These are phyloP conservation scores for Paramecium caudatum DNA, from an alignment of 73 alveolate species.

Conservation along the genomic window DNA sequence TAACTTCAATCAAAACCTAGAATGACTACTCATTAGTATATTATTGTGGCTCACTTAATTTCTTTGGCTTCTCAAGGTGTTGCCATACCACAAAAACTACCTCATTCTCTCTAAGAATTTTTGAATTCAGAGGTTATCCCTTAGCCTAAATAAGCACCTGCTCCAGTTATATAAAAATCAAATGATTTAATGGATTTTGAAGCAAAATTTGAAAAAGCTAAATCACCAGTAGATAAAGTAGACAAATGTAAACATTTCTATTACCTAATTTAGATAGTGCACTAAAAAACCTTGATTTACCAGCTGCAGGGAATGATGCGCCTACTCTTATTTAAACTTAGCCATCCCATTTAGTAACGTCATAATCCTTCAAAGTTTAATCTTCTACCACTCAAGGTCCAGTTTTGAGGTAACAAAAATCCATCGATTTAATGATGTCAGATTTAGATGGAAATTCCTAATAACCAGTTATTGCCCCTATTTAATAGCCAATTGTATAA, in stretches of 20 bases:
- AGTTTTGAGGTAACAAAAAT: background rate
- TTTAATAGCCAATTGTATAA: background rate
- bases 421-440: background rate
- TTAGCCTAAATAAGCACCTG: background rate
- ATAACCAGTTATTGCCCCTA: background rate
- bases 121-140: background rate
- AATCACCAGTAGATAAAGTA: background rate
- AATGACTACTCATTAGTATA: constrained; percentile 46
- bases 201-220: background rate
- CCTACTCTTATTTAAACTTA: background rate
- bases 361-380: constrained; percentile 9
- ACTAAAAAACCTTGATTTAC: background rate
- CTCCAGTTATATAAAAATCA: background rate
- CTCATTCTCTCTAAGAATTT: constrained; percentile 30
- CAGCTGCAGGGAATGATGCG: background rate
- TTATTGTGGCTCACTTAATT: constrained; percentile 31
- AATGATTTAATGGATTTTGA: constrained; percentile 51
- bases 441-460: background rate
- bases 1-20: background rate
- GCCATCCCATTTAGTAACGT: background rate
- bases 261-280: constrained; percentile 10
- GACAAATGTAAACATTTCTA: constrained; percentile 14
- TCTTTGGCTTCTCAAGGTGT: constrained; percentile 32
- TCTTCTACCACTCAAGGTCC: background rate
- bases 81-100: constrained; percentile 27